These are phyloP conservation scores for Camellia oleifera DNA, from an alignment of 179 eudicot species.

Conservation along the genomic window DNA sequence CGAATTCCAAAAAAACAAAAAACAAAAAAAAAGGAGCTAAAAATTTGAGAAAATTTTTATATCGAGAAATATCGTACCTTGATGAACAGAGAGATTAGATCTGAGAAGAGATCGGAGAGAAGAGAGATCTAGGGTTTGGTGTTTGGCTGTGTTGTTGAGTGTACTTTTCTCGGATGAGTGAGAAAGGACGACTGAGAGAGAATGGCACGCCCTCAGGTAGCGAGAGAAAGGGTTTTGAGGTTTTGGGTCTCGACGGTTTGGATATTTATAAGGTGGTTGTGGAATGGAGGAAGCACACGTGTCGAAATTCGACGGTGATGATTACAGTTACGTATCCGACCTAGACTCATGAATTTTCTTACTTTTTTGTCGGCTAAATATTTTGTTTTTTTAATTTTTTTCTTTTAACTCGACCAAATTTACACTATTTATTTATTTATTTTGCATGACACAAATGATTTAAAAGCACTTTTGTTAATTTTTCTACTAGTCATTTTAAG, in stretches of 20 bases:
- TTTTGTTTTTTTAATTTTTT: too few species aligned
- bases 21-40: neutral
- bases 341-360: neutral
- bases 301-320: slow-evolving; percentile 11
- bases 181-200: neutral
- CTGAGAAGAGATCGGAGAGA: neutral
- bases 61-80: neutral
- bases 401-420: neutral
- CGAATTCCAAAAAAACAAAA: neutral
- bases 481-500: too few species aligned
- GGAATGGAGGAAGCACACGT: slow-evolving; percentile 4
- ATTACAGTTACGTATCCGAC: neutral
- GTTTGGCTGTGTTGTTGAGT: neutral
- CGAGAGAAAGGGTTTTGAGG: neutral
- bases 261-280: slow-evolving; percentile 9
- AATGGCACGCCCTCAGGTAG: neutral
- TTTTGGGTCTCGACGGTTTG: neutral
- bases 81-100: neutral
- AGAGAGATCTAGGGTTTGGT: neutral
- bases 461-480: too few species aligned
- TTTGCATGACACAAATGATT: too few species aligned
- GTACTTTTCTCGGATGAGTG: neutral
- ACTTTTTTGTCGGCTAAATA: neutral
- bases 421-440: too few species aligned
- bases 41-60: too few species aligned